phyloP scores from a whole-genome alignment of 805 yeast genomes.

The Lachancea thermotolerans region DNA sequence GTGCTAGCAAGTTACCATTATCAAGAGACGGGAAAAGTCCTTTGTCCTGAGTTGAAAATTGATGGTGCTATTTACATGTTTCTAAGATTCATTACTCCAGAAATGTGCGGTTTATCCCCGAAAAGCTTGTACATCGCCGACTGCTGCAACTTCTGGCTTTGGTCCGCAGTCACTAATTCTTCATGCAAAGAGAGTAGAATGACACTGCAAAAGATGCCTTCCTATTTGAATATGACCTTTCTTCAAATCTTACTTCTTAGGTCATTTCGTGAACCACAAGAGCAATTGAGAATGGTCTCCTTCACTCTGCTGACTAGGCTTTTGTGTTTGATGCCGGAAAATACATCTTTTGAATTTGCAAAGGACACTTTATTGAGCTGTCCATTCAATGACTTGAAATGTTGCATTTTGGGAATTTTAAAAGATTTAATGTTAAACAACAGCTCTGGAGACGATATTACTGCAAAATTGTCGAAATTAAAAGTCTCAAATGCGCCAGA shows the following conservation, averaged over 20 bases:
- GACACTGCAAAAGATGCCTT: slow-evolving; percentile 24
- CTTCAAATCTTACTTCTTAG: slow-evolving; percentile 38
- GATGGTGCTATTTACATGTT: slow-evolving; percentile 36
- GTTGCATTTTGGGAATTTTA: slow-evolving; percentile 57
- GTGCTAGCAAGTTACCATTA: slow-evolving; percentile 21
- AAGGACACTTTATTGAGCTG: slow-evolving; percentile 58
- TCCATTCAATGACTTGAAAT: slow-evolving; percentile 55
- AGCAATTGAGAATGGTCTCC: slow-evolving; percentile 37
- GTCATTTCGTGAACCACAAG: slow-evolving; percentile 32
- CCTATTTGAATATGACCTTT: slow-evolving; percentile 32
- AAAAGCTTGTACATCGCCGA: slow-evolving; percentile 25
- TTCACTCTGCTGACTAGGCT: slow-evolving; percentile 61
- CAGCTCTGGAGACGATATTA: background rate
- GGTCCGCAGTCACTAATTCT: slow-evolving; percentile 30
- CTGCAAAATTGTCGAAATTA: slow-evolving; percentile 2
- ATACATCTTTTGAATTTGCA: slow-evolving; percentile 51
- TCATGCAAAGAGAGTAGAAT: slow-evolving; percentile 15
- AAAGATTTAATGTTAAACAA: slow-evolving; percentile 52
- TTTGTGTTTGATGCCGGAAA: slow-evolving; percentile 52
- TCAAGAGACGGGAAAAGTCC: slow-evolving; percentile 15
- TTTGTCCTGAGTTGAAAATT: slow-evolving; percentile 16
- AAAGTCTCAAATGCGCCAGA: background rate
- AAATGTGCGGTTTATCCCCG: slow-evolving; percentile 20
- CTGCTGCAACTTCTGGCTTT: slow-evolving; percentile 31
- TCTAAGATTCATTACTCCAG: slow-evolving; percentile 38